A percentile compares a stretch with the other conserved stretches of the same genome.
These are phyloP conservation scores for Pythium guiyangense DNA, from an alignment of 352 stramenopile genomes.

Conservation along the genomic window DNA sequence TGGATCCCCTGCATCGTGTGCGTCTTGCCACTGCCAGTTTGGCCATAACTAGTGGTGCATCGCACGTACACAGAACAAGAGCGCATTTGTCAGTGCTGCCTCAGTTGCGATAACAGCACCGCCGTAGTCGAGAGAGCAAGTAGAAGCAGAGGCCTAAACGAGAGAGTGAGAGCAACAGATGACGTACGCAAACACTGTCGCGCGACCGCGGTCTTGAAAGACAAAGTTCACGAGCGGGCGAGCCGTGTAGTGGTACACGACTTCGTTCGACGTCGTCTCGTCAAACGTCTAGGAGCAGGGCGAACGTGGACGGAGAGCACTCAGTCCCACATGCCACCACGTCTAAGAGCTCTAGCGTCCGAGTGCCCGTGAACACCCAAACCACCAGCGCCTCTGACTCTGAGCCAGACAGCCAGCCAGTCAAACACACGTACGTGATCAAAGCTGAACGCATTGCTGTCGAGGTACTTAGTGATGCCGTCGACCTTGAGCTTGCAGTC, in stretches of 20 bases:
- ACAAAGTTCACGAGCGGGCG: constrained; percentile 95
- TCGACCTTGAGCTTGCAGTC: constrained; percentile 98
- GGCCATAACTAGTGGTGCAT: constrained; percentile 54
- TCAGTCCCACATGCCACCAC: not conserved
- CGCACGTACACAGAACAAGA: not conserved
- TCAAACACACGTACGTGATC: constrained; percentile 40
- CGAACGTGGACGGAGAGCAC: not conserved
- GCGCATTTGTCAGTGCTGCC: too few species aligned
- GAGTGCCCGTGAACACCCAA: not conserved
- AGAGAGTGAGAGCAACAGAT: not conserved
- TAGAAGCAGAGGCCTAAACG: too few species aligned
- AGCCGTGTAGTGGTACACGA: constrained; percentile 91
- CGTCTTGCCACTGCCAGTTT: constrained; percentile 92
- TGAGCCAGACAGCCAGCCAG: not conserved
- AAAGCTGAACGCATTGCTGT: constrained; percentile 95
- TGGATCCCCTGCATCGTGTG: constrained; percentile 93
- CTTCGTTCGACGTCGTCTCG: constrained; percentile 89
- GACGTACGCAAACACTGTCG: constrained; percentile 95
- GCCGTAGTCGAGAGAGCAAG: not conserved
- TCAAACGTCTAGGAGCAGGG: constrained; percentile 85
- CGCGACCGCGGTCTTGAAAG: constrained; percentile 85
- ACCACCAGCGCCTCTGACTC: not conserved
- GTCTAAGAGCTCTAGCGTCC: not conserved
- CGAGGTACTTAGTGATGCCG: constrained; percentile 98
- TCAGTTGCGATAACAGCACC: not conserved